Conservation (phyloP, 768 basidiomycete genomes). For the Lactifluus subvellereus region DNA sequence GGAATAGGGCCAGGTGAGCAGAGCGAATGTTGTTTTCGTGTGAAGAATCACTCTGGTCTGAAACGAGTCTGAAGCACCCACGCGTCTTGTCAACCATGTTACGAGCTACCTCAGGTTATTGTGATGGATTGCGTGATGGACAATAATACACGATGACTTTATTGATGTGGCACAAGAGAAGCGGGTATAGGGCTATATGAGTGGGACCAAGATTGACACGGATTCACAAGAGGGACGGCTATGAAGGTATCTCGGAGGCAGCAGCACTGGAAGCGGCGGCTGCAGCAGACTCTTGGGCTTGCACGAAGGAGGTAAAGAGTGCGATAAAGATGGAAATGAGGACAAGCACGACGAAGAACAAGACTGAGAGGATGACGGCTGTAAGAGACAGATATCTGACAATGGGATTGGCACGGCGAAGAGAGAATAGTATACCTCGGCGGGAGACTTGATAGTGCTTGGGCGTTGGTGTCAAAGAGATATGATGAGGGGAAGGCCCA, state of each 20-base stretch:
- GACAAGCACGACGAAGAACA: conserved; percentile 8
- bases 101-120: conserved; percentile 70
- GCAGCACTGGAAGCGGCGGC: conserved; percentile 19
- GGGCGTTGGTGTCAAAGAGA: background rate
- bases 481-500: no score
- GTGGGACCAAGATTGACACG: background rate
- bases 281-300: conserved; percentile 13
- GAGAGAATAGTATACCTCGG: conserved; percentile 2
- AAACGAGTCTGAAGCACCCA: conserved; percentile 46
- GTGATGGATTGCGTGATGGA: conserved; percentile 31
- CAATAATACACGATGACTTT: background rate
- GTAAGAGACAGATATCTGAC: conserved; percentile 1
- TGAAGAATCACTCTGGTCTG: background rate
- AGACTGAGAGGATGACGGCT: conserved; percentile 14
- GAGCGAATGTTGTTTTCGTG: background rate
- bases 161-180: background rate
- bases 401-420: background rate
- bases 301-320: conserved; percentile 23
- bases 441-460: conserved; percentile 9
- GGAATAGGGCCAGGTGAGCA: conserved; percentile 79
- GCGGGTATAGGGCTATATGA: conserved; percentile 1
- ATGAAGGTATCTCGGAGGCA: background rate
- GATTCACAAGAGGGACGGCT: background rate
- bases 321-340: conserved; percentile 16
- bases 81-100: conserved; percentile 71